Evolutionary conservation across 176 grass and related monocot species (phyloP), one percentile per base, ranked within the genome.

Genomic region (Tuctoria greenei): DNA sequence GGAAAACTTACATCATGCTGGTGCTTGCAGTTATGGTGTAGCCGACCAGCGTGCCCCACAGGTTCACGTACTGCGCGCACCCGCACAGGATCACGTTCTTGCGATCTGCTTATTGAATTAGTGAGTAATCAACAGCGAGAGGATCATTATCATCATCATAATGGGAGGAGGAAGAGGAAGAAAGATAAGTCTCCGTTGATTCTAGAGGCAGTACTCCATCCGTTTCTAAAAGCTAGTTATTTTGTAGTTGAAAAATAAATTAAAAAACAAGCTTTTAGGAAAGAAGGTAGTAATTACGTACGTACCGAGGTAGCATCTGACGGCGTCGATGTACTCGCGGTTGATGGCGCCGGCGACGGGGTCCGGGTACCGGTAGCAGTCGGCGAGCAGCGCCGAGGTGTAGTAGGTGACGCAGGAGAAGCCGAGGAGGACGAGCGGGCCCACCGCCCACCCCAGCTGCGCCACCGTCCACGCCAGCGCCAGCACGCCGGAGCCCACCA

Each of bases 401-500:
- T 99, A 99, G 81, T 92, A 99, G 24, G 95, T 99, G 41, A 95
- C 87, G 12, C 89, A 77, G 11, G 92, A 95, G 87, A 99, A 99
- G 39, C 80, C 85, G 0, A 99, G 13, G 7, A 99, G 67, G n/a
- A 84, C 89, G 27, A 95, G 80, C 0, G 91, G 95, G 0, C 95
- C 95, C 1, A 90, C 81, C 24, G 88, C 76, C 95, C 95, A 99
- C 1, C 95, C 95, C 20, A 99, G 76, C 69, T 99, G 95, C 42
- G 95, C 95, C 59, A 99, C 85, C 50, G 91, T 99, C 95, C 95
- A 99, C 35, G 95, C 85, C 21, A 99, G 87, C 10, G 95, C 95
- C 0, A 99, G 85, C 65, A 92, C 89, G 24, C 95, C 95, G 39
- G 95, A 99, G 5, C 91, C 95, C 10, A 95, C 86, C 72, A 99